phyloP scores from a whole-genome alignment of 768 basidiomycete species.

The Nidularia pulvinata region DNA sequence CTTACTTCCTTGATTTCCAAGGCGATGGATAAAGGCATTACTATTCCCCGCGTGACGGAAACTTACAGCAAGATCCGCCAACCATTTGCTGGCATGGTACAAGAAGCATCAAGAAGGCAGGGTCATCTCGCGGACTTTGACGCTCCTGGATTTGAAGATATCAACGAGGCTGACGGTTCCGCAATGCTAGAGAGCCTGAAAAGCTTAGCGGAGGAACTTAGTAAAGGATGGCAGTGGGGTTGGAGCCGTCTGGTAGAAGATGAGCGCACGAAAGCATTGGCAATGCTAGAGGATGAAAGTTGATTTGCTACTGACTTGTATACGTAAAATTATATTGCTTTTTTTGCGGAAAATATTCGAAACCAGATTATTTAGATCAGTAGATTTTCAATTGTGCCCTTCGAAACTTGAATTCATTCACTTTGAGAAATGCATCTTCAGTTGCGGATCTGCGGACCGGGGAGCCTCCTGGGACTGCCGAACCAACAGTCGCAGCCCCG shows the following conservation, averaged over 20 bases:
- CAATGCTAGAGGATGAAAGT: background rate
- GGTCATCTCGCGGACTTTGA: constrained; percentile 5
- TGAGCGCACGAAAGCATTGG: background rate
- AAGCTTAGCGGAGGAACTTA: background rate
- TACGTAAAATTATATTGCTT: too few relatives aligned
- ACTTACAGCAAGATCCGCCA: constrained; percentile 22
- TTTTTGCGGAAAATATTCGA: too few relatives aligned
- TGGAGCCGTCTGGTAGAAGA: background rate
- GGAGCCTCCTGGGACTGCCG: too few relatives aligned
- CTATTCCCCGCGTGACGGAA: constrained; percentile 16
- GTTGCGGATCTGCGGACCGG: too few relatives aligned
- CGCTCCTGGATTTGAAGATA: constrained; percentile 6
- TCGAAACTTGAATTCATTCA: too few relatives aligned
- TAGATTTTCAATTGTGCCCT: too few relatives aligned
- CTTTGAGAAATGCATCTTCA: too few relatives aligned
- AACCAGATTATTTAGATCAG: too few relatives aligned
- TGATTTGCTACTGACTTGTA: too few relatives aligned
- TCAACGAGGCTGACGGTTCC: background rate
- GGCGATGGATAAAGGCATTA: constrained; percentile 11
- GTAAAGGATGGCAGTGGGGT: background rate
- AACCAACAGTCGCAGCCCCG: too few relatives aligned
- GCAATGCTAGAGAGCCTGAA: background rate
- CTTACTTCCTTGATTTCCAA: constrained; percentile 36
- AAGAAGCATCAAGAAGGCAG: background rate
- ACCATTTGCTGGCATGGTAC: constrained; percentile 15